Base-by-base conservation (phyloP, 768 basidiomycete genomes). In the Boletus reticuloceps region DNA sequence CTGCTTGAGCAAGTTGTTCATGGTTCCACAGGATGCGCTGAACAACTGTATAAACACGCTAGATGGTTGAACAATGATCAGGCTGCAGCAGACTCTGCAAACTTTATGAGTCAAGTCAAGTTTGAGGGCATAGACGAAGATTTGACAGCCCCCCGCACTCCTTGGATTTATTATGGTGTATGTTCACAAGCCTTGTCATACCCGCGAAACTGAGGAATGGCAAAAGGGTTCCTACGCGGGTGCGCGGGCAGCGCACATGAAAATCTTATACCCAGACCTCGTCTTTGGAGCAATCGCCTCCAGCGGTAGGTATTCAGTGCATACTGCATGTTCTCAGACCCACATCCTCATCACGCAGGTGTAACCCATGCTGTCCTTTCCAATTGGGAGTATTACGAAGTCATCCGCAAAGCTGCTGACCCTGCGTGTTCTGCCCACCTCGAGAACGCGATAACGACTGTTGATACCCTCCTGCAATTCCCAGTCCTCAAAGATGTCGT, bases 131-230 rank as follows among this genome's bases (percentile, higher is more conserved):
- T 94, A 47, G 72, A 79, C 2, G 85, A 87, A 63, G 81, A 89
- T 64, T 63, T 92, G 59, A 88, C 86, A 17, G 81, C 91, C 12
- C 82, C 88, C 17, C 74, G 73, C 29, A 86, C 86, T 2, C 89
- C 91, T 10, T 94, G 91, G 91, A 92, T 94, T 52, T 94, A 96
- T 69, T 96, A 96, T 64, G 96, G 96, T 14, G 94, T 92, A 68
- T 40, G 83, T 56, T 19, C 22, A 1, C 37, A 13, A 20, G 27
- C n/a, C 37, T 31, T 50, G 9, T 44, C n/a, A 17, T 20, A 5
- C 38, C 16, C 37, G 12, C 1, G n/a, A 27, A 50, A 34, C 41
- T 58, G 34, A 59, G 4, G 11, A n/a, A 29, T 58, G 39, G 6
- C 60, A 20, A 27, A 20, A 88, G 87, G 89, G 90, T 9, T 94